phyloP scores from a whole-genome alignment of 1,284 basidiomycete genomes.

The Pseudomicrostroma phylloplanum region DNA sequence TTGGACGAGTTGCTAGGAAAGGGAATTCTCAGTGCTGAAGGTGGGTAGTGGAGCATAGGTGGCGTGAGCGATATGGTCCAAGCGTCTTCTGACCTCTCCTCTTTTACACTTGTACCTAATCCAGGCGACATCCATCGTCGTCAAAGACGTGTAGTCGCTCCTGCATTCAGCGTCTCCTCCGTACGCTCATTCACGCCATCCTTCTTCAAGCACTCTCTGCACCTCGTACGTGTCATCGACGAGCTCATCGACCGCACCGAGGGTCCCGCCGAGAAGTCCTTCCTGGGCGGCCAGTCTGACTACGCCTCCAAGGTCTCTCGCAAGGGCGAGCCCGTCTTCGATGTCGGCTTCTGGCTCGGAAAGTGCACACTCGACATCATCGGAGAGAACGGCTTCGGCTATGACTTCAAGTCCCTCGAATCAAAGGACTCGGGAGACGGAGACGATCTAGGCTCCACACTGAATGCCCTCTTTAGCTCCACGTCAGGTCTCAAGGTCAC shows the following conservation, averaged over 20 bases:
- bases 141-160: conserved; percentile 40
- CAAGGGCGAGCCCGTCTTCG: conserved; percentile 12
- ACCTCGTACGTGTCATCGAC: background rate
- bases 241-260: conserved; percentile 10
- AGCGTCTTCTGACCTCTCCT: background rate
- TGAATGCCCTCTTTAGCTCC: conserved; percentile 25
- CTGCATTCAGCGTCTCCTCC: conserved; percentile 35
- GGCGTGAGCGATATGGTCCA: background rate
- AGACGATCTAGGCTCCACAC: conserved; percentile 26
- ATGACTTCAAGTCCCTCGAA: conserved; percentile 33
- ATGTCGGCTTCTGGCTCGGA: conserved; percentile 7
- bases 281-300: conserved; percentile 12
- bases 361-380: conserved; percentile 40
- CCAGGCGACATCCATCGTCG: conserved; percentile 30
- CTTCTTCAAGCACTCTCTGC: conserved; percentile 13
- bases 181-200: conserved; percentile 29
- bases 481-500: conserved; percentile 18
- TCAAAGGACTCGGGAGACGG: conserved; percentile 13
- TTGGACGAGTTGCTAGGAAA: conserved; percentile 38
- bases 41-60: conserved; percentile 7
- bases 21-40: conserved; percentile 40
- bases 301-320: background rate
- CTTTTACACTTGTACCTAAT: background rate
- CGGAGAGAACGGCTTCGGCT: conserved; percentile 43
- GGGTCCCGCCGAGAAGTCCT: conserved; percentile 11